Conservation (phyloP, 495 filamentous ascomycete species). For the Penicillium pancosmium region DNA sequence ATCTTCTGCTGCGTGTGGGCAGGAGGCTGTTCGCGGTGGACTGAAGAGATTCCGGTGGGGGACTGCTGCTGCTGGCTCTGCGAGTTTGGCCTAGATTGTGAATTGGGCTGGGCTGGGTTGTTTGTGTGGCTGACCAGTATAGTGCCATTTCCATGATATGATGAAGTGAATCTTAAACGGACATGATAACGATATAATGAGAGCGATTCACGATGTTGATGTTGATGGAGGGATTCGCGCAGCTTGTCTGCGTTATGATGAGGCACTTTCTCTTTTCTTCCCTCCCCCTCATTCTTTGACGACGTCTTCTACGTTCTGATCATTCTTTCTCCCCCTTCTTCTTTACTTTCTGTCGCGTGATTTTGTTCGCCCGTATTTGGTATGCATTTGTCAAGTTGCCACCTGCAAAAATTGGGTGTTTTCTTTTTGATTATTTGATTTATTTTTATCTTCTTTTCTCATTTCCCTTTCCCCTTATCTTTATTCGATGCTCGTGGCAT, state of each 20-base stretch:
- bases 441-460: not conserved
- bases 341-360: not conserved
- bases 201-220: not conserved
- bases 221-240: not conserved
- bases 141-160: too few species aligned
- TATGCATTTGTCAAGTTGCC: not conserved
- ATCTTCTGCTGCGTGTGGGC: slow-evolving; percentile 42
- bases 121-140: not conserved
- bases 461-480: not conserved
- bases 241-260: not conserved
- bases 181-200: slow-evolving; percentile 7
- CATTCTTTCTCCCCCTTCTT: not conserved
- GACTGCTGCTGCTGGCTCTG: slow-evolving; percentile 39
- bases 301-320: not conserved
- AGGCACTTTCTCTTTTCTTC: not conserved
- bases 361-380: slow-evolving; percentile 2
- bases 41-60: slow-evolving; percentile 50
- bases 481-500: not conserved
- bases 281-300: not conserved
- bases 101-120: not conserved
- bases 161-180: not conserved
- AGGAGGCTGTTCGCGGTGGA: slow-evolving; percentile 47
- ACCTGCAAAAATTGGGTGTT: slow-evolving; percentile 18
- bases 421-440: not conserved
- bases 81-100: slow-evolving; percentile 34